Evolutionary conservation across 108 stramenopile genomes (phyloP), one percentile per base, ranked within the genome.

Genomic region (Nitzschia palea): DNA sequence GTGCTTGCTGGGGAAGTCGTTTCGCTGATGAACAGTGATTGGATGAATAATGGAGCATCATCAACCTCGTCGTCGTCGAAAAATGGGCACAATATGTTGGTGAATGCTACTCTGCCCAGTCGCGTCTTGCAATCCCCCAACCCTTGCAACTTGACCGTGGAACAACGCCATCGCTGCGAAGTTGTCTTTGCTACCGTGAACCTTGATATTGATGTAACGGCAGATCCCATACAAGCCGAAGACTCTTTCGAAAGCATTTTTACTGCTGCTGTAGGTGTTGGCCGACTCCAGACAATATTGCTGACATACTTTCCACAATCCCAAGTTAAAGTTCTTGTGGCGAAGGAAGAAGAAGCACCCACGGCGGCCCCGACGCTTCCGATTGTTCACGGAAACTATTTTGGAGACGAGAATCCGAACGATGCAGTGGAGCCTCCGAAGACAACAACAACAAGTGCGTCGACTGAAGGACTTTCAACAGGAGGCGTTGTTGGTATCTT

Each of bases 241-340:
- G 47, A 48, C 15, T 48, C 47, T 20, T 48, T 48, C 18, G 47
- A 48, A 18, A 20, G 18, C n/a, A 48, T 48, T 48, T 48, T 48
- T 18, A 20, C 15, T 18, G 47, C 47, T 20, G 47, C 47, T 20
- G 18, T 20, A 20, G 4, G 4, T 20, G 15, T n/a, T 18, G 47
- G 47, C 5, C 15, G 47, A 48, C 18, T 48, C 17, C 47, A 48
- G 22, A 18, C 47, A 4, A 48, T 48, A 20, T 48, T 48, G 47
- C 18, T 18, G 4, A 20, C 15, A 48, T 18, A 4, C 22, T 48
- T 48, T 48, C 47, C 47, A 4, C 18, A 48, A 20, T n/a, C 15
- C n/a, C n/a, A n/a, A n/a, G n/a, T n/a, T n/a, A n/a, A n/a, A n/a
- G n/a, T n/a, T n/a, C n/a, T n/a, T n/a, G 14, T 40, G 37, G 37